Evolutionary conservation across 768 basidiomycete species (phyloP).

Genomic region (Auriculariales sp.): DNA sequence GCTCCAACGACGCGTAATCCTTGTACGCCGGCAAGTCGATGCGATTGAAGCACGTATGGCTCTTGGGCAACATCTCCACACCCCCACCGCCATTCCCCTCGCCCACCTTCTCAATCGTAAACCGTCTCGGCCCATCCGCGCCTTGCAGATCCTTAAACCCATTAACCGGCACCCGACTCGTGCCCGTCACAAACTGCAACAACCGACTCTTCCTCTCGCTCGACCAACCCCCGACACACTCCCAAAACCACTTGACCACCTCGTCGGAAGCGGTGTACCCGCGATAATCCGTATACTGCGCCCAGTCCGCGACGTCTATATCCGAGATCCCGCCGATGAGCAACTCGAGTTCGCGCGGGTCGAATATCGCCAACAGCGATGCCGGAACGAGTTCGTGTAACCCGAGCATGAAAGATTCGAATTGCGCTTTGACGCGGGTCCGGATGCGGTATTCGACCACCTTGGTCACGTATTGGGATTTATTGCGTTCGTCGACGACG

Average conservation of each 20-base stretch:
- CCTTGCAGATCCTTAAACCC: conserved; percentile 94
- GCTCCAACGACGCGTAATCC: conserved; percentile 75
- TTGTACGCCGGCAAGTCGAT: conserved; percentile 82
- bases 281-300: conserved; percentile 85
- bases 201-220: conserved; percentile 76
- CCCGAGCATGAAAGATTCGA: conserved; percentile 74
- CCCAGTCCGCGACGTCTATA: conserved; percentile 90
- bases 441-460: conserved; percentile 76
- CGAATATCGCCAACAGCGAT: conserved; percentile 78
- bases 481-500: conserved; percentile 59
- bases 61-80: conserved; percentile 73
- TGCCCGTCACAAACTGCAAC: conserved; percentile 79
- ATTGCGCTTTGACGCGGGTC: conserved; percentile 69
- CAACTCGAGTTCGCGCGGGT: conserved; percentile 79
- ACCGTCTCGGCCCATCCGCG: conserved; percentile 80
- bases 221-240: conserved; percentile 81
- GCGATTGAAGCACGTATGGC: conserved; percentile 89
- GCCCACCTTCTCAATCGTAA: conserved; percentile 91
- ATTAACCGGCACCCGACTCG: conserved; percentile 76
- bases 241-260: conserved; percentile 94
- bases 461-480: conserved; percentile 54
- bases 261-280: conserved; percentile 76
- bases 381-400: conserved; percentile 72
- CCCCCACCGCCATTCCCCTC: too few relatives aligned
- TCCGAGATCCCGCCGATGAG: conserved; percentile 89